Evolutionary conservation across 768 basidiomycete species (phyloP).

Genomic region (Mycena venus): DNA sequence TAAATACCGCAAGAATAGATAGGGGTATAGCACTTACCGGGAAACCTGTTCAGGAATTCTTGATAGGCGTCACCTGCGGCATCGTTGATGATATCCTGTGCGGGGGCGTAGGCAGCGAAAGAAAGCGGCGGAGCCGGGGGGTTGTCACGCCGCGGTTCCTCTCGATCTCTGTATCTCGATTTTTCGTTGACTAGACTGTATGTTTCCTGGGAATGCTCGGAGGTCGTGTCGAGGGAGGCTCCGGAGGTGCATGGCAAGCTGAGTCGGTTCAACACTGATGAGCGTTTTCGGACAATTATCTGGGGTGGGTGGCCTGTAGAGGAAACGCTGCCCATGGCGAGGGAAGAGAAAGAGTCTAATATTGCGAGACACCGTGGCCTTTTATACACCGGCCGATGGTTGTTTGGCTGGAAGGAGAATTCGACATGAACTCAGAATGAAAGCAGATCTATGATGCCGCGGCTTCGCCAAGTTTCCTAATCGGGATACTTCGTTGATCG

Average conservation of each 20-base stretch:
- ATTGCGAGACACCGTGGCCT: not conserved
- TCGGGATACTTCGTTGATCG: constrained; percentile 6
- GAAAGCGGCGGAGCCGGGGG: constrained; percentile 22
- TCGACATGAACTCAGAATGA: constrained; percentile 23
- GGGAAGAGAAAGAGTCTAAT: constrained; percentile 7
- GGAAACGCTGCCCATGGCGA: constrained; percentile 47
- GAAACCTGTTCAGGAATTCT: constrained; percentile 36
- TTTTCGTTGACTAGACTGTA: constrained; percentile 47
- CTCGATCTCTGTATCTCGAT: constrained; percentile 20
- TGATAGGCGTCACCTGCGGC: constrained; percentile 35
- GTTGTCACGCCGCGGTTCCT: constrained; percentile 1
- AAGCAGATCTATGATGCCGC: not conserved
- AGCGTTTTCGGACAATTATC: constrained; percentile 41
- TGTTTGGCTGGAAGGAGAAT: constrained; percentile 26
- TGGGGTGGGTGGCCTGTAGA: constrained; percentile 36
- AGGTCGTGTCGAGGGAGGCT: constrained; percentile 48
- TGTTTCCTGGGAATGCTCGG: constrained; percentile 55
- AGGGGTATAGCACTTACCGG: constrained; percentile 29
- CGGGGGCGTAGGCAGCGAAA: constrained; percentile 54
- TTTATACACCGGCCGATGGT: constrained; percentile 17
- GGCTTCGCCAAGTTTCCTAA: not conserved
- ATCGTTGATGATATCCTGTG: constrained; percentile 27
- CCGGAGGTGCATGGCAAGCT: constrained; percentile 55
- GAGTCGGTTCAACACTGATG: constrained; percentile 53
- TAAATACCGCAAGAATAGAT: not conserved